phyloP scores from a whole-genome alignment of 2,329 filamentous ascomycete genomes.

The Botrytis tulipae region DNA sequence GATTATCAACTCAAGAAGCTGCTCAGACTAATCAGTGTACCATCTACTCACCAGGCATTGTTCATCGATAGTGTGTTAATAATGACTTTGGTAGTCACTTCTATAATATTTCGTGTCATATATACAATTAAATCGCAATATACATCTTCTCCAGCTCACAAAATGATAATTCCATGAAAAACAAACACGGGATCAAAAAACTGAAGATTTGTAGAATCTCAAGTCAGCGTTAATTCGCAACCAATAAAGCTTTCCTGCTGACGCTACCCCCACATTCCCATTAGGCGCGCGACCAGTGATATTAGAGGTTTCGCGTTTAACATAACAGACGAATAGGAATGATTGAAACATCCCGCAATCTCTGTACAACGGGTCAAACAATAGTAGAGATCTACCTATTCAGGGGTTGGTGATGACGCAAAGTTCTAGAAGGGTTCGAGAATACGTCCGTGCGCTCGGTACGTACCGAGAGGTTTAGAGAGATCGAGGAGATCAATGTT shows the following conservation, averaged over 20 bases:
- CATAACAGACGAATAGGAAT: not conserved
- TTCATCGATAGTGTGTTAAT: too few species aligned
- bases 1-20: not conserved
- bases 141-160: too few species aligned
- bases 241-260: too few species aligned
- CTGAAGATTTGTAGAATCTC: too few species aligned
- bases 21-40: fast-evolving
- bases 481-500: too few species aligned
- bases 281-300: not conserved
- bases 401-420: not conserved
- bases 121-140: too few species aligned
- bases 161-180: too few species aligned
- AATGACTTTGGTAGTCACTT: too few species aligned
- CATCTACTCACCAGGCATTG: not conserved
- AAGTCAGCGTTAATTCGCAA: not conserved
- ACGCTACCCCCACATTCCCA: not conserved
- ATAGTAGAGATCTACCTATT: not conserved
- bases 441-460: not conserved
- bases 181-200: too few species aligned
- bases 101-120: too few species aligned
- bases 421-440: not conserved
- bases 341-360: not conserved
- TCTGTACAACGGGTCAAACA: not conserved
- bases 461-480: not conserved
- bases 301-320: fast-evolving